Evolutionary conservation across 2,329 filamentous ascomycete genomes (phyloP).

Genomic region (Bertia moriformis): DNA sequence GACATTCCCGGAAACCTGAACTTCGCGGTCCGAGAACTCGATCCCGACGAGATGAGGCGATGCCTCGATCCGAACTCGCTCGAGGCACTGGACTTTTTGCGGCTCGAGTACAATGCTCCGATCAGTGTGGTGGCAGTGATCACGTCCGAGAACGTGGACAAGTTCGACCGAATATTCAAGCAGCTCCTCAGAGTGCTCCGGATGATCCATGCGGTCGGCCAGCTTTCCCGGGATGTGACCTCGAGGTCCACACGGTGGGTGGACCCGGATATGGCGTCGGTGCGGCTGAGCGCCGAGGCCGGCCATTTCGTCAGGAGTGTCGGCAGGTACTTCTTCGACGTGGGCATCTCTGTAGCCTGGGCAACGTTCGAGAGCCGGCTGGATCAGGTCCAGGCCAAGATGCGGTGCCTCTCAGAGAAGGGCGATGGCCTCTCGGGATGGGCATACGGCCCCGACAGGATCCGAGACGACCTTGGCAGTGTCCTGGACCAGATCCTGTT

Average conservation of each 20-base stretch:
- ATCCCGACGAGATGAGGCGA: slow-evolving; percentile 62
- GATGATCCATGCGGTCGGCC: slow-evolving; percentile 62
- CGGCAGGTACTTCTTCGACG: slow-evolving; percentile 66
- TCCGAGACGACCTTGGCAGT: slow-evolving; percentile 58
- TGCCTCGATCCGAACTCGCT: slow-evolving; percentile 73
- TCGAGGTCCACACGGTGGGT: slow-evolving; percentile 18
- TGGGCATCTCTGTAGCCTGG: slow-evolving; percentile 65
- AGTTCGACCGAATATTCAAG: slow-evolving; percentile 78
- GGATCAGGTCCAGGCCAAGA: slow-evolving; percentile 40
- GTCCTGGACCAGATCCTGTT: slow-evolving; percentile 64
- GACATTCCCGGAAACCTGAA: too few relatives aligned
- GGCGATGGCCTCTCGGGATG: slow-evolving; percentile 26
- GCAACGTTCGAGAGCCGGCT: slow-evolving; percentile 52
- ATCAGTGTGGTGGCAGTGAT: slow-evolving; percentile 59
- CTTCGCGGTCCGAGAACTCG: slow-evolving; percentile 74
- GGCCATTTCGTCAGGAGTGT: slow-evolving; percentile 66
- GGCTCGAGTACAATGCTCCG: slow-evolving; percentile 70
- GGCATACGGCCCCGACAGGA: slow-evolving; percentile 46
- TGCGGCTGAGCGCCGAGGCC: slow-evolving; percentile 60
- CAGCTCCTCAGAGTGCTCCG: slow-evolving; percentile 63
- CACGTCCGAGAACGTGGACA: slow-evolving; percentile 52
- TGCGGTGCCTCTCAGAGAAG: slow-evolving; percentile 26
- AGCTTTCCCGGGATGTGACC: slow-evolving; percentile 44
- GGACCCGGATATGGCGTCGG: slow-evolving; percentile 21
- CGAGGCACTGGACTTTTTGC: slow-evolving; percentile 83